Percentiles rank a stretch among this genome's conserved stretches.
Evolutionary conservation across 768 basidiomycete genomes (phyloP).

Genomic region (Rhizopogon rudus): DNA sequence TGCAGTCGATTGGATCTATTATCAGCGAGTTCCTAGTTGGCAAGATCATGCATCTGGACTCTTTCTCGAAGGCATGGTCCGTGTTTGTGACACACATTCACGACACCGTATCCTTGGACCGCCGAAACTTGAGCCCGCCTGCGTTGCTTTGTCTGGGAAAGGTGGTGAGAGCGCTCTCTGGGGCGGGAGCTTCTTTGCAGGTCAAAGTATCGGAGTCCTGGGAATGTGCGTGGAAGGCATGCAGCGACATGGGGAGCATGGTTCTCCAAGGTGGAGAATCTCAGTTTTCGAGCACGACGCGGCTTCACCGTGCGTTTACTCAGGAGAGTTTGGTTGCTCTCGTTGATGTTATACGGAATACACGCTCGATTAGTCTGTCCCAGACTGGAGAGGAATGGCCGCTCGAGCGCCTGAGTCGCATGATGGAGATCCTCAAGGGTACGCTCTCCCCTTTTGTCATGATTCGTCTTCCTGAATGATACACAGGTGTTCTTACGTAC

Average conservation of each 20-base stretch:
- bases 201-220: constrained; percentile 42
- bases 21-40: constrained; percentile 73
- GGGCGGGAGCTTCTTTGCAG: constrained; percentile 24
- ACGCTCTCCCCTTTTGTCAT: constrained; percentile 3
- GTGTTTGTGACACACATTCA: constrained; percentile 71
- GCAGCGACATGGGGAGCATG: constrained; percentile 59
- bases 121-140: constrained; percentile 70
- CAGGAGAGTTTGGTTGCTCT: constrained; percentile 86
- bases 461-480: neutral
- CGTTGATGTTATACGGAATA: constrained; percentile 64
- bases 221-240: constrained; percentile 65
- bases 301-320: constrained; percentile 14
- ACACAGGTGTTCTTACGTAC: constrained; percentile 71
- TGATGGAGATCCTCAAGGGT: constrained; percentile 82
- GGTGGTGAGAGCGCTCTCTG: constrained; percentile 57
- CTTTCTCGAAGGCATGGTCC: constrained; percentile 70
- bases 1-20: constrained; percentile 80
- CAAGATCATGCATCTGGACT: constrained; percentile 68
- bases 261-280: constrained; percentile 29
- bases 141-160: constrained; percentile 81
- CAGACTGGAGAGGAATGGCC: constrained; percentile 57
- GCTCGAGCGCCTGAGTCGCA: constrained; percentile 53
- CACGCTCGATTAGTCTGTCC: constrained; percentile 44
- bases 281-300: constrained; percentile 9
- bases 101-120: constrained; percentile 63